Base-by-base conservation (phyloP, 2,329 filamentous ascomycete species). In the Phymatotrichopsis omnivora region DNA sequence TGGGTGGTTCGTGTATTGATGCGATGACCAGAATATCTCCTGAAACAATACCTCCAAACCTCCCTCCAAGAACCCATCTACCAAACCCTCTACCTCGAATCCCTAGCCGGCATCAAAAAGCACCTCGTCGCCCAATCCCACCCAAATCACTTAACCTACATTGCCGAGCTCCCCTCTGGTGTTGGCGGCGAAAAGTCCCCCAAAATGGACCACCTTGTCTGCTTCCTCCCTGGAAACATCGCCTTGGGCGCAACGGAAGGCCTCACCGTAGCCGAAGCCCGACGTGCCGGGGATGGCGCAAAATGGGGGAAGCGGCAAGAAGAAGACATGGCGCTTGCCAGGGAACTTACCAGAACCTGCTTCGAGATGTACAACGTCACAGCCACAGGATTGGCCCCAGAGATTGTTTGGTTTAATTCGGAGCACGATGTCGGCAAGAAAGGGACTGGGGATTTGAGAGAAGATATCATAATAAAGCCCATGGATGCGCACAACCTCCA, bases 151-250 rank as follows among this genome's bases (percentile, higher is more conserved):
- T 79, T 93, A 55, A 94, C 89, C n/a, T 78, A 96, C 41, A 75
- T 98, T 12, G 91, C 79, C 27, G 91, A 98, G 65, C 76, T 85
- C 7, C 86, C 84, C 0, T 69, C 71, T 36, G 91, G 91, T 3
- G 66, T 98, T 7, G 61, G 71, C 20, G 70, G 71, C 4, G 45
- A 48, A 3, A 63, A 96, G 17, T 78, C 75, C 11, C 81, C 87
- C 19, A 98, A 98, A 66, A 96, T 98, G 87, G 91, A 98, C 61
- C 91, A 98, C 60, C 72, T 96, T 4, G 89, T 94, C 28, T 98
- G 91, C 67, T 98, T 98, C 70, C 81, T 95, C 75, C 87, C 89
- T 0, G 91, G 91, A 7, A 95, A 89, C 3, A 94, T 98, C 58
- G 89, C 89, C 0, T 73, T 98, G 1, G 87, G 76, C 0, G 85